Evolutionary conservation across 108 stramenopile species (phyloP).

Genomic region (Aurantiochytrium sp.): DNA sequence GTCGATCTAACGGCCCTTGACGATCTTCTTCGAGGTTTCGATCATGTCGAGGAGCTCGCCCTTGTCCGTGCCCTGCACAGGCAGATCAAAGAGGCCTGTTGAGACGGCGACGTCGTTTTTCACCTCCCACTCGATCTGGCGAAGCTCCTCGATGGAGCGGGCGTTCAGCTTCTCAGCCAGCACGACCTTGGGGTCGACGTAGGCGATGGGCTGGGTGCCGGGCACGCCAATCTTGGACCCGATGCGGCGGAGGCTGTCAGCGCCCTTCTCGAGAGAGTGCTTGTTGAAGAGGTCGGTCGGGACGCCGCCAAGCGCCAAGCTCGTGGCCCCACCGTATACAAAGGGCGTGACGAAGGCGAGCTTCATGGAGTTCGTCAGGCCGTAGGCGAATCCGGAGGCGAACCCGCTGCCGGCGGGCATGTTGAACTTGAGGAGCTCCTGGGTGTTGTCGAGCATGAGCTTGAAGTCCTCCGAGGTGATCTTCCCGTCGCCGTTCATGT

Average conservation of each 20-base stretch:
- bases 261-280: not conserved
- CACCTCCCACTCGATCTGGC: not conserved
- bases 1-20: slow-evolving; percentile 22
- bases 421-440: slow-evolving; percentile 22
- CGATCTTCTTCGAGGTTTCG: not conserved
- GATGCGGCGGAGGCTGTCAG: not conserved
- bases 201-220: not conserved
- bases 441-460: not conserved
- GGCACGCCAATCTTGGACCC: not conserved
- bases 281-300: not conserved
- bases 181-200: not conserved
- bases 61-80: not conserved
- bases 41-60: slow-evolving; percentile 12
- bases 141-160: slow-evolving; percentile 15
- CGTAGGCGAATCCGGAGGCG: slow-evolving; percentile 15
- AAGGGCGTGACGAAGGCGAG: not conserved
- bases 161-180: not conserved
- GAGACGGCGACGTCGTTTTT: not conserved
- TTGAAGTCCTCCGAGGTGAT: not conserved
- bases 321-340: not conserved
- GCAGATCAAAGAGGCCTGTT: not conserved
- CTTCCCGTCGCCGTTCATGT: slow-evolving; percentile 10
- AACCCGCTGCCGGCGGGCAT: slow-evolving; percentile 27
- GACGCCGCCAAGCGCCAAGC: not conserved
- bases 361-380: not conserved